These are phyloP conservation scores for Adansonia madagascariensis DNA, from an alignment of 441 rosid species.

Conservation along the genomic window DNA sequence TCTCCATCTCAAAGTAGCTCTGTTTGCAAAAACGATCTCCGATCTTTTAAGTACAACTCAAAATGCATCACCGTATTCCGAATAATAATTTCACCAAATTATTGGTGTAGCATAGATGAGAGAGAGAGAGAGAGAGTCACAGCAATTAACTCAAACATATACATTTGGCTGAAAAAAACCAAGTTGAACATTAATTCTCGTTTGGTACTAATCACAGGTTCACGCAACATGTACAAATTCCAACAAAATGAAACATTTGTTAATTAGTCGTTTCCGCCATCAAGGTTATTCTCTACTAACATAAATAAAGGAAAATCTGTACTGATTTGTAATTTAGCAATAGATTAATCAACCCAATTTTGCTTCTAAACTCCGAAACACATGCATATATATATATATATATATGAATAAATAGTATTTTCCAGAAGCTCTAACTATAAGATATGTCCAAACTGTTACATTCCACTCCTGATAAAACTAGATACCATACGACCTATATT, in stretches of 20 bases:
- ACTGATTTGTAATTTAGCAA: background rate
- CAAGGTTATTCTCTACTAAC: background rate
- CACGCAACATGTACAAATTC: background rate
- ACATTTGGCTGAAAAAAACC: no score
- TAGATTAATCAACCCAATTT: background rate
- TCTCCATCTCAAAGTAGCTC: no score
- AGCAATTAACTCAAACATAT: no score
- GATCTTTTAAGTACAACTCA: no score
- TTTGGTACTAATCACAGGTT: background rate
- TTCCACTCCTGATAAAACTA: background rate
- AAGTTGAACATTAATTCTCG: no score
- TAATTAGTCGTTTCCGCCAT: background rate
- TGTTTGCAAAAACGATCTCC: no score
- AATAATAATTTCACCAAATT: no score
- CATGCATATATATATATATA: background rate
- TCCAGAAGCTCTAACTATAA: constrained; percentile 19
- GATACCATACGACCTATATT: constrained; percentile 31
- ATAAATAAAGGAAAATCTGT: background rate
- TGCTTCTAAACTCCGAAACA: background rate
- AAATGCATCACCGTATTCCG: no score
- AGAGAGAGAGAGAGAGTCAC: no score
- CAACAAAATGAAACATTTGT: background rate
- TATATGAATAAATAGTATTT: background rate
- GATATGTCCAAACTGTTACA: constrained; percentile 14
- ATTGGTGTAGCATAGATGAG: no score